Percentiles rank a stretch among this genome's conserved stretches.
Evolutionary conservation across 2,329 filamentous ascomycete species (phyloP).

Genomic region (Dothideomycetes sp.): DNA sequence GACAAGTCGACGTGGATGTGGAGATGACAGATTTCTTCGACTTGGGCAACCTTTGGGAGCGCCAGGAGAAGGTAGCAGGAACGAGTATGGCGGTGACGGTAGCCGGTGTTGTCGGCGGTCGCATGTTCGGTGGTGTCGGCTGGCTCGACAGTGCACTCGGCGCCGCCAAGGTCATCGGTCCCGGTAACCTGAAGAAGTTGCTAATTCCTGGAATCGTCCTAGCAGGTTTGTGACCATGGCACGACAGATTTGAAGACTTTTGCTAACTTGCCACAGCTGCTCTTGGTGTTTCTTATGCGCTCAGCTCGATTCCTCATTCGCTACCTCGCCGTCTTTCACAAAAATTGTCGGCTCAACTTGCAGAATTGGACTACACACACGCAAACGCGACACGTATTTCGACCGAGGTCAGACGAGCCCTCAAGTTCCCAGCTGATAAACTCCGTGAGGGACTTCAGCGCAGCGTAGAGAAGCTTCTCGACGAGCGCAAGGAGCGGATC

Average conservation of each 20-base stretch:
- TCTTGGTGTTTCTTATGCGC: slow-evolving; percentile 67
- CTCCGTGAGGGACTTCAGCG: slow-evolving; percentile 75
- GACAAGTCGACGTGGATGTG: slow-evolving; percentile 78
- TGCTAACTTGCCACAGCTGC: slow-evolving; percentile 43
- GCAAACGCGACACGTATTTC: slow-evolving; percentile 77
- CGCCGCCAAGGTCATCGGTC: slow-evolving; percentile 69
- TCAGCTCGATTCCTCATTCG: slow-evolving; percentile 80
- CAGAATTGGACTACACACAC: slow-evolving; percentile 85
- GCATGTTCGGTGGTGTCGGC: slow-evolving; percentile 70
- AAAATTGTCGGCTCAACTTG: slow-evolving; percentile 75
- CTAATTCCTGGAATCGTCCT: slow-evolving; percentile 71
- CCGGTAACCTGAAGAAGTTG: slow-evolving; percentile 69
- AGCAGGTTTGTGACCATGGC: slow-evolving; percentile 52
- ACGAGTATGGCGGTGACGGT: slow-evolving; percentile 92
- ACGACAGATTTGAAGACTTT: slow-evolving; percentile 4
- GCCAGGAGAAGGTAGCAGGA: slow-evolving; percentile 88
- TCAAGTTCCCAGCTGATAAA: slow-evolving; percentile 79
- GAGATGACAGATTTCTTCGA: slow-evolving; percentile 94
- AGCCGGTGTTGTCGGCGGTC: slow-evolving; percentile 72
- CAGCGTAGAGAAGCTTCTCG: slow-evolving; percentile 71
- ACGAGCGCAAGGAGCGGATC: slow-evolving; percentile 66
- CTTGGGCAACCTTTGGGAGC: slow-evolving; percentile 68
- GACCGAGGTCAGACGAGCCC: slow-evolving; percentile 74
- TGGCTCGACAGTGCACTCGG: slow-evolving; percentile 86
- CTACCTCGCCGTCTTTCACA: slow-evolving; percentile 74